These are phyloP conservation scores for Cyclotella choctawhatcheeana DNA, from an alignment of 108 stramenopile species.

Conservation along the genomic window DNA sequence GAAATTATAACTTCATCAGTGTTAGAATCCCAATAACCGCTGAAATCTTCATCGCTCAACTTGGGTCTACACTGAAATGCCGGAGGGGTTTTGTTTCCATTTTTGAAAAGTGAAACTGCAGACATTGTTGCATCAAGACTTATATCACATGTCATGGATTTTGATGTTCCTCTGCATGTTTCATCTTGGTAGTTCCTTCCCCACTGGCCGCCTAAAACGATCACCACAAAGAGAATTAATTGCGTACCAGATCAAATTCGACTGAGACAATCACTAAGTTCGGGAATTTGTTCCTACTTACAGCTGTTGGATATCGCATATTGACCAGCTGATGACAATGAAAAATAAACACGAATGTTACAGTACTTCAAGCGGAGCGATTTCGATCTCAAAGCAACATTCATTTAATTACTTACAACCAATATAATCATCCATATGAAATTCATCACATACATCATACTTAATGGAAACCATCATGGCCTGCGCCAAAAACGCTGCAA, in stretches of 20 bases:
- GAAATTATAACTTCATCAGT: not conserved
- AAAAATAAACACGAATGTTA: too few species aligned
- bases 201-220: slow-evolving; percentile 27
- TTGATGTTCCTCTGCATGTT: slow-evolving; percentile 11
- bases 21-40: slow-evolving; percentile 30
- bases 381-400: not conserved
- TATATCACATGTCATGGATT: slow-evolving; percentile 30
- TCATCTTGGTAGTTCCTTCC: slow-evolving; percentile 35
- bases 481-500: slow-evolving; percentile 43
- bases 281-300: too few species aligned
- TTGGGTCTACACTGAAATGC: slow-evolving; percentile 22
- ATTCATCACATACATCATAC: slow-evolving; percentile 50
- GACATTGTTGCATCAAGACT: slow-evolving; percentile 22
- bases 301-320: slow-evolving; percentile 29
- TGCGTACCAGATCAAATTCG: too few species aligned
- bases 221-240: too few species aligned
- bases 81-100: slow-evolving; percentile 19
- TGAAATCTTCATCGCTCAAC: slow-evolving; percentile 23
- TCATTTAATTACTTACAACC: not conserved
- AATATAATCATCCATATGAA: slow-evolving; percentile 25
- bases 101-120: slow-evolving; percentile 16
- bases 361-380: not conserved
- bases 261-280: too few species aligned
- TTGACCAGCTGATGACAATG: not conserved
- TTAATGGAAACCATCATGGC: slow-evolving; percentile 26